Percentiles rank a stretch among this genome's conserved stretches.
Evolutionary conservation across 345 rosid genomes (phyloP).

Genomic region (Sonneratia caseolaris): DNA sequence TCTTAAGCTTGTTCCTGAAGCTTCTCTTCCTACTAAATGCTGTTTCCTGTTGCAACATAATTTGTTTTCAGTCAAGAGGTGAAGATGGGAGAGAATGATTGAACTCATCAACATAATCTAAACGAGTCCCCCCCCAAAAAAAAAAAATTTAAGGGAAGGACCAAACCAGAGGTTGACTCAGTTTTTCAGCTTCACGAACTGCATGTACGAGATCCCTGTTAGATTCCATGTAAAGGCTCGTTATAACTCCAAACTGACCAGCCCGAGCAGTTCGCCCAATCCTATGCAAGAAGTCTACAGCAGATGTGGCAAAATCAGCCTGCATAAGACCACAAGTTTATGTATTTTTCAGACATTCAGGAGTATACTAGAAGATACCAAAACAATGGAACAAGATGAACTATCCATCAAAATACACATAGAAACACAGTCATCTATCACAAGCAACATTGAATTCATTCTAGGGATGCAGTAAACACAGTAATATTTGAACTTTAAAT

Average conservation of each 20-base stretch:
- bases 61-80: not conserved
- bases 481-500: not conserved
- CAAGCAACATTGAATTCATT: not conserved
- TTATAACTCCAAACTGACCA: slow-evolving; percentile 82
- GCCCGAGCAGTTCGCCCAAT: slow-evolving; percentile 96
- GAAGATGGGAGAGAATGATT: not conserved
- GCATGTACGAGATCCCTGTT: slow-evolving; percentile 71
- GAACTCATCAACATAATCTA: not conserved
- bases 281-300: slow-evolving; percentile 92
- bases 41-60: slow-evolving; percentile 33
- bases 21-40: slow-evolving; percentile 75
- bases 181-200: slow-evolving; percentile 62
- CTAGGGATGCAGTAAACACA: not conserved
- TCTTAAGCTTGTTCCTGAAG: slow-evolving; percentile 69
- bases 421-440: not conserved
- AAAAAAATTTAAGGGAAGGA: not conserved
- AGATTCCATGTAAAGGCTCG: slow-evolving; percentile 76
- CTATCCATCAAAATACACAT: too few species aligned
- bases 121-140: not conserved
- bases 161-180: slow-evolving; percentile 77
- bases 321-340: slow-evolving; percentile 22
- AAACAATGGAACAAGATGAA: not conserved
- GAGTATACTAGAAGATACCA: not conserved
- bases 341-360: not conserved
- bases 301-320: slow-evolving; percentile 95